These are phyloP conservation scores for Priceomyces haplophilus DNA, from an alignment of 805 yeast genomes.

Conservation along the genomic window DNA sequence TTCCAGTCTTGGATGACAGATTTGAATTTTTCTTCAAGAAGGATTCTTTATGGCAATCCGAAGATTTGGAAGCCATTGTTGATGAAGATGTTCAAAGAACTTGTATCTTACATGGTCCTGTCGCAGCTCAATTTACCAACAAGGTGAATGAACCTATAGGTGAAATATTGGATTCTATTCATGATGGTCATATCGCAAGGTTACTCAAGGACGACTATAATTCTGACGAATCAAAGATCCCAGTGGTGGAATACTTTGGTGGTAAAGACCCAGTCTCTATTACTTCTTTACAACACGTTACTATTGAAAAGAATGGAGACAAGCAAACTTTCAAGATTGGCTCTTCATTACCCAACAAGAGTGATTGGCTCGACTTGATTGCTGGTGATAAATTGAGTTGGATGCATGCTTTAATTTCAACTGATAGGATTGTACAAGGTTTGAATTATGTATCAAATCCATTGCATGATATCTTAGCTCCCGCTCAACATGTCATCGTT, in stretches of 20 bases:
- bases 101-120: constrained; percentile 99
- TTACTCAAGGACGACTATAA: constrained; percentile 67
- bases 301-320: constrained; percentile 24
- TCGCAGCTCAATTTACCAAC: constrained; percentile 89
- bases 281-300: constrained; percentile 32
- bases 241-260: constrained; percentile 87
- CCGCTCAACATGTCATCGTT: constrained; percentile 57
- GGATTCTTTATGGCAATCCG: constrained; percentile 99
- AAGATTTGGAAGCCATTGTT: constrained; percentile 92
- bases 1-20: constrained; percentile 91
- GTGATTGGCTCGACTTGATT: constrained; percentile 71
- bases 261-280: constrained; percentile 45
- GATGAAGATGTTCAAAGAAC: constrained; percentile 97
- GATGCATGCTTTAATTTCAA: constrained; percentile 86
- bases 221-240: constrained; percentile 70
- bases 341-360: constrained; percentile 29
- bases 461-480: constrained; percentile 73
- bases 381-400: constrained; percentile 80
- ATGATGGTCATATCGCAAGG: constrained; percentile 79
- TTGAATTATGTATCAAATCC: constrained; percentile 77
- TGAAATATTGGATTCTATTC: constrained; percentile 82
- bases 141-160: constrained; percentile 89
- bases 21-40: constrained; percentile 96
- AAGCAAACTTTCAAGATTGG: constrained; percentile 40
- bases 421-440: constrained; percentile 82